Base-by-base conservation (phyloP, 2,329 filamentous ascomycete genomes). In the Cladosporium sp. region DNA sequence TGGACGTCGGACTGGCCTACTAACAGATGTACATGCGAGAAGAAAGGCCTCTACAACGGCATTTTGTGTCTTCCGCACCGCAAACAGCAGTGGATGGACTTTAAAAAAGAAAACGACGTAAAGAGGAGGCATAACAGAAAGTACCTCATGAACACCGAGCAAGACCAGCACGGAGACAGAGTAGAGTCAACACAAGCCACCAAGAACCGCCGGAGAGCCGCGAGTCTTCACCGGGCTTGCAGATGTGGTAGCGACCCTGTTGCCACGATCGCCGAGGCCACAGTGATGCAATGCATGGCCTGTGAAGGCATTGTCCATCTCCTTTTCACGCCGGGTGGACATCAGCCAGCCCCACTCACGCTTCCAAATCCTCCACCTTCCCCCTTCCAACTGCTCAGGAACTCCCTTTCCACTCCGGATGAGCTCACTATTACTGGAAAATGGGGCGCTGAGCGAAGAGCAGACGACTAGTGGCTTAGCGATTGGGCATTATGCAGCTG, bases 201-300 rank as follows among this genome's bases (percentile, higher is more conserved):
- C 18, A 26, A 30, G 13, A 10, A 5, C 3, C n/a, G 8, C 6
- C 57, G 34, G 16, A 48, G 6, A 18, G 16, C 28, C 13, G 23
- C 3, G 2, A 2, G 13, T 23, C 34, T 28, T 16, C 23, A 8
- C 11, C 57, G 57, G 2, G 57, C 57, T 59, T 59, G 57, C 43
- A 43, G 57, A 32, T 59, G 57, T 25, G 57, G 57, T 11, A 25
- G 2, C 3, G 57, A 59, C 6, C 36, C 57, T 26, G 36, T 59
- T 18, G 26, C 34, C 4, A 21, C 23, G 1, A 28, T n/a, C 8
- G 11, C 11, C 14, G 34, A 59, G 36, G 43, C 57, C 13, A 11
- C 13, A 10, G 57, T 59, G 2, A 18, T 59, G 57, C 57, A 59
- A 36, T 59, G 57, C 36, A 59, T 59, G 57, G 14, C 21, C 21